Evolutionary conservation across 805 yeast species (phyloP), one percentile per base, ranked within the genome.

Genomic region (Pichia kluyveri): DNA sequence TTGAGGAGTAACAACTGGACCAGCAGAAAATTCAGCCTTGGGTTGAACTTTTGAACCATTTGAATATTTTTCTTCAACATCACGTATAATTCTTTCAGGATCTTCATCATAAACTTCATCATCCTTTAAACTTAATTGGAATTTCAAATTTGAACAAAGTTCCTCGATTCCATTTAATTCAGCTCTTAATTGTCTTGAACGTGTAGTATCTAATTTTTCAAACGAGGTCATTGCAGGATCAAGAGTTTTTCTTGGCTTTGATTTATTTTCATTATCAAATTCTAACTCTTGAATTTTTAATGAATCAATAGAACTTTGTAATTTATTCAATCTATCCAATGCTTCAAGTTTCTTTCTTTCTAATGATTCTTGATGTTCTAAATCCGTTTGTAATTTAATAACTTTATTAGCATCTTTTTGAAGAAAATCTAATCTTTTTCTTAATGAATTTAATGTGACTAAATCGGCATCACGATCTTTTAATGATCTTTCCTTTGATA

Each of bases 351-450:
- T 84, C 57, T 82, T 83, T 51, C 76, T 76, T 41, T 73, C 70
- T 63, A 82, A 72, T 56, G 76, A 59, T 43, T 83, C 81, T 51
- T 75, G 74, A 48, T 76, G 67, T 14, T 69, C 69, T 47, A 70
- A 65, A 46, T 60, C 62, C 15, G 69, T 65, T 62, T 83, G 83
- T 54, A 72, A 77, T 59, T 84, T 85, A 62, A 86, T 75, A 38
- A 85, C 81, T 53, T 80, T 88, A 61, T 86, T 86, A 1, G 90
- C 81, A 59, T 86, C 90, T 42, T 73, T 72, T 61, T 86, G 93
- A 41, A 86, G 67, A 14, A 73, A 71, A 11, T 82, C 75, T 38
- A 86, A 62, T 55, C 78, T 79, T 48, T 73, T 72, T 54, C 85
- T 71, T 43, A 86, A 67, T 10, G 67, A 66, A 45, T 73, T 74